Base-by-base conservation (phyloP, 192 early-diverging fungal genomes). In the Entophlyctis helioformis region DNA sequence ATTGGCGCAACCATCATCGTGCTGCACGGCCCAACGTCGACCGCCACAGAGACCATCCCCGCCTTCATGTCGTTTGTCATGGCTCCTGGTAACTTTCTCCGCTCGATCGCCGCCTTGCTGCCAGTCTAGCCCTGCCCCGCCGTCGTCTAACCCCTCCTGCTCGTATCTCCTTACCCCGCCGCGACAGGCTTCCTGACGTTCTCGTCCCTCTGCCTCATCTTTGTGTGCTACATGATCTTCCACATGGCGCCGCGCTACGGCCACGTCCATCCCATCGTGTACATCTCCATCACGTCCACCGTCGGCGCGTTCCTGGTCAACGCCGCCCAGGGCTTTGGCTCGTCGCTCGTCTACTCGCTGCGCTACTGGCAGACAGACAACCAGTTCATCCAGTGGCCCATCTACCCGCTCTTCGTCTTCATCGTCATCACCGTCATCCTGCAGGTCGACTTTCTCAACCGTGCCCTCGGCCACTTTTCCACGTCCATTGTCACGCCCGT, bases 401-500 rank as follows among this genome's bases (percentile, higher is more conserved):
- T 83, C 37, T 85, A 83, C 46, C 62, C 71, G 9, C 62, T 81
- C 4, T 43, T 74, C 13, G 64, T 60, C 1, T 82, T 82, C 43
- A 67, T 85, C 23, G 24, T 63, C 21, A 51, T 53, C 21, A 66
- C 63, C 6, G 64, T 68, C 7, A 40, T 79, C 15, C 60, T 67
- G 0, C 80, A 85, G 50, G 73, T 85, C 54, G 64, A 82, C 51
- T 82, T 71, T 44, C 65, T 84, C 16, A 85, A 85, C 64, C 76
- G 77, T 56, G 75, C 83, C 1, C 62, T 85, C 28, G 76, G 83
- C 39, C 42, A 62, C 31, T 85, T 82, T 64, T 73, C 71, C 24
- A 81, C 81, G 4, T 77, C 82, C 23, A 66, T 84, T 44, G 80
- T 84, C 31, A 85, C 82, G 10, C 83, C 83, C 0, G 68, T 84